Evolutionary conservation across 352 stramenopile genomes (phyloP).

Genomic region (Pythium scleroteichum): DNA sequence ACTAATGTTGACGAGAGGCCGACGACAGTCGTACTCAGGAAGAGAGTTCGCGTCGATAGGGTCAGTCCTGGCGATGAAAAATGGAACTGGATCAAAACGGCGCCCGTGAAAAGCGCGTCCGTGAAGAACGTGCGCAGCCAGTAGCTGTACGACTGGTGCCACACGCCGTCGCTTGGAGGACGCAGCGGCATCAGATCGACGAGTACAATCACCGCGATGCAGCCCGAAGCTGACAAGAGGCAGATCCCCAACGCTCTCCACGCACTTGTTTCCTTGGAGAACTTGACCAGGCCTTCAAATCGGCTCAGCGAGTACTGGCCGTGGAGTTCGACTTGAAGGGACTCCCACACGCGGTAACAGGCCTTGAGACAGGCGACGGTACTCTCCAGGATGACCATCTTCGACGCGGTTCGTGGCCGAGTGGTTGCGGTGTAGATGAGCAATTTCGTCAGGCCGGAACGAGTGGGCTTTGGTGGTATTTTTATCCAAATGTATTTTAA

Average conservation of each 20-base stretch:
- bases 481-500: too few species aligned
- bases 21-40: background rate
- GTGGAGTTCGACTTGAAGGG: background rate
- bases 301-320: background rate
- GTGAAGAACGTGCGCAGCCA: slow-evolving; percentile 5
- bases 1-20: background rate
- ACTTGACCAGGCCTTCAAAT: background rate
- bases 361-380: too few species aligned
- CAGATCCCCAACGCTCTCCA: background rate
- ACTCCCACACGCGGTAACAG: too few species aligned
- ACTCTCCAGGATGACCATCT: too few species aligned
- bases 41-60: background rate
- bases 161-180: background rate
- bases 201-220: background rate
- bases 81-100: background rate
- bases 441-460: too few species aligned
- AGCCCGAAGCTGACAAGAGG: background rate
- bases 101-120: background rate
- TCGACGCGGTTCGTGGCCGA: too few species aligned
- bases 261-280: background rate
- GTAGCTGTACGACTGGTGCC: background rate
- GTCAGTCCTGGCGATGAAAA: background rate
- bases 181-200: background rate
- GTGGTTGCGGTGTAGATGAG: too few species aligned
- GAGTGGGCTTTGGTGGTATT: too few species aligned